Conservation (phyloP, 257 asterid genomes). For the Salvia miltiorrhiza region DNA sequence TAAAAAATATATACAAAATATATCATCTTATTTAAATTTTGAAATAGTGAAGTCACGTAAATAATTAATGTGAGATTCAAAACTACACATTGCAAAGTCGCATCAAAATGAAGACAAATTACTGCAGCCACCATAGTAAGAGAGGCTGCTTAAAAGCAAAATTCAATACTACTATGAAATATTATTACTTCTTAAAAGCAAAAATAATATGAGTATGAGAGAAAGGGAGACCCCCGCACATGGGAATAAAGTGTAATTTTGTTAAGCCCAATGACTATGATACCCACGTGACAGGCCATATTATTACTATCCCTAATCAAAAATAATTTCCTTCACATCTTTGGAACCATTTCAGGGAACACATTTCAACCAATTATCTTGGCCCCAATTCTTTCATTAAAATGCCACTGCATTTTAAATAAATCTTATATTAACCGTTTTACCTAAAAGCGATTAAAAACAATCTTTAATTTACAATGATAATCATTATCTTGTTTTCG, state of each 20-base stretch:
- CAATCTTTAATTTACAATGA: neutral
- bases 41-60: too few relatives aligned
- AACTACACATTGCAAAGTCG: too few relatives aligned
- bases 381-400: neutral
- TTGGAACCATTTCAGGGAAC: constrained; percentile 38
- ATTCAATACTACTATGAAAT: too few relatives aligned
- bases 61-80: too few relatives aligned
- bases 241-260: constrained; percentile 32
- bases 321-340: constrained; percentile 27
- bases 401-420: neutral
- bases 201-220: neutral
- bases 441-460: neutral
- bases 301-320: constrained; percentile 11
- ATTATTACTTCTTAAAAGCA: neutral
- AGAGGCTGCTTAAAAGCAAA: neutral
- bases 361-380: constrained; percentile 17
- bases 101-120: too few relatives aligned
- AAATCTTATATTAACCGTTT: neutral
- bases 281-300: constrained; percentile 45
- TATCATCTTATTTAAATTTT: too few relatives aligned
- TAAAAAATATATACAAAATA: too few relatives aligned
- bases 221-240: constrained; percentile 26
- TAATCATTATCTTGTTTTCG: constrained; percentile 9
- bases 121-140: too few relatives aligned
- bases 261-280: constrained; percentile 39